Evolutionary conservation across 83 land plant genomes (phyloP).

Genomic region (Larix sibirica): DNA sequence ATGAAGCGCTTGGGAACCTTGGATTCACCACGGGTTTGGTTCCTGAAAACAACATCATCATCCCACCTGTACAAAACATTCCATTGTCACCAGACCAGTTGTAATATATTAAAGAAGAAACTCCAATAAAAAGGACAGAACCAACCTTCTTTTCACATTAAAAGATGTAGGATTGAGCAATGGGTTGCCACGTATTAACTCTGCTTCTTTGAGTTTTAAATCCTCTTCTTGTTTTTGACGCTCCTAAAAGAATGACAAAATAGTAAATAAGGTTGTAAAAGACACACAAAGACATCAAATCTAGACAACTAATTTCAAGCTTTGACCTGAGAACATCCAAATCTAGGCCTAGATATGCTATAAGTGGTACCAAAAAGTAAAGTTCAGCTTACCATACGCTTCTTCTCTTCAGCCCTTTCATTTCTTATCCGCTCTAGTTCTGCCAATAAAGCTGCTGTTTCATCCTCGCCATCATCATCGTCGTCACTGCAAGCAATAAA

Average conservation of each 20-base stretch:
- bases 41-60: slow-evolving; percentile 99
- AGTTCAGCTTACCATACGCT: slow-evolving; percentile 54
- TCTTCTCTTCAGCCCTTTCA: slow-evolving; percentile 89
- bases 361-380: neutral
- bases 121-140: neutral
- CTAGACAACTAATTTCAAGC: neutral
- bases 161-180: slow-evolving; percentile 80
- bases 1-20: slow-evolving; percentile 94
- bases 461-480: slow-evolving; percentile 92
- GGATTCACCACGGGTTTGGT: slow-evolving; percentile 93
- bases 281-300: neutral
- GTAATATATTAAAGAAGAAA: neutral
- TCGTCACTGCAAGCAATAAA: slow-evolving; percentile 25
- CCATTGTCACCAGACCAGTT: neutral
- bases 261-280: slow-evolving; percentile 4
- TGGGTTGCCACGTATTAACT: slow-evolving; percentile 89
- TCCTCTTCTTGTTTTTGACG: slow-evolving; percentile 83
- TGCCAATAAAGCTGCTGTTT: slow-evolving; percentile 83
- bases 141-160: slow-evolving; percentile 88
- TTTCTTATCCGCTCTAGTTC: slow-evolving; percentile 90
- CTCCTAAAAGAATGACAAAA: slow-evolving; percentile 48
- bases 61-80: slow-evolving; percentile 66
- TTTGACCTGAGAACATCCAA: neutral
- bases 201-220: slow-evolving; percentile 83
- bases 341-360: neutral